Evolutionary conservation across 495 filamentous ascomycete species (phyloP), one percentile per base, ranked within the genome.

Genomic region (Tuber indicum): DNA sequence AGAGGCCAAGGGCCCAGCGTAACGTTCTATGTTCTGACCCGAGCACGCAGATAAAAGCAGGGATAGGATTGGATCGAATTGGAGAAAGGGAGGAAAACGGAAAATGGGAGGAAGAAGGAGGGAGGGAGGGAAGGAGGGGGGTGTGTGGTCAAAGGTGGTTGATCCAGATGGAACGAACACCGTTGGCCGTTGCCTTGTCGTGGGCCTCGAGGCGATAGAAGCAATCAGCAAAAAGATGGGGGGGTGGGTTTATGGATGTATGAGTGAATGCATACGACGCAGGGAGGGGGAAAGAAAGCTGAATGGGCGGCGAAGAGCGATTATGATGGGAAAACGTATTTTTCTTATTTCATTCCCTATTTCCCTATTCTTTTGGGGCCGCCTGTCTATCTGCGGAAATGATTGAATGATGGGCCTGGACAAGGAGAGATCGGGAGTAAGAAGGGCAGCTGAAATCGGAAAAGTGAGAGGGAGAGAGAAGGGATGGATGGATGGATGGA

Each of bases 11-110:
- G 49, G 42, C 49, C 62, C 78, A 80, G 73, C 73, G 71, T 74
- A 80, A 72, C 46, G 74, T 74, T 80, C 78, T 79, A 47, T 72
- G 75, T 69, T 73, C 79, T 72, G 78, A 80, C 76, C 74, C 70
- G 73, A 69, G 74, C 80, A 82, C 80, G 80, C 76, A 81, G 76
- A 72, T 52, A 44, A 78, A 82, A 72, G 62, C 76, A 81, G 80
- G 76, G 80, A 82, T 82, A 74, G 78, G 71, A 80, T 80, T 80
- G 78, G 78, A 32, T 17, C 74, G 71, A 72, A 66, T 75, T 72
- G 58, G 39, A 26, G 58, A 75, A 26, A 36, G 58, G 58, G 58
- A 36, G 58, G 58, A 66, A 66, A 32, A 16, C 32, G 26, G 58
- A 66, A 66, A 26, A 36, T 32, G 26, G 58, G 36, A 66, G 26